Evolutionary conservation across 2,329 filamentous ascomycete species (phyloP).

Genomic region (Lasiodiplodia sp.): DNA sequence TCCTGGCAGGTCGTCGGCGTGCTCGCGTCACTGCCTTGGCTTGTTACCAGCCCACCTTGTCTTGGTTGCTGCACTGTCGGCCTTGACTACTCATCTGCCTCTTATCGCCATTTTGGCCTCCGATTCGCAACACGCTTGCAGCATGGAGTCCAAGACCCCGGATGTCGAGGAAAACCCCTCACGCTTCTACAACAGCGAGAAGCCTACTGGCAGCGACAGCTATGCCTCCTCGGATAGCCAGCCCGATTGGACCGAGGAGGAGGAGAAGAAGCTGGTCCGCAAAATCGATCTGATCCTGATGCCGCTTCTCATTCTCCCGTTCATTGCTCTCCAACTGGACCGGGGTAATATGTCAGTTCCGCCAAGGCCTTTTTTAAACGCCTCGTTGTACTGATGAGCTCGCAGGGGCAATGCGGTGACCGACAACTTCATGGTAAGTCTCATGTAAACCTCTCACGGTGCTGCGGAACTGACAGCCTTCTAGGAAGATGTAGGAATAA

Average conservation of each 20-base stretch:
- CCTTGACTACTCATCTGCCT: not conserved
- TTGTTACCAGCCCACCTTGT: not conserved
- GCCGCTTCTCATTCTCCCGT: slow-evolving; percentile 43
- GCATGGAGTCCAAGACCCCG: slow-evolving; percentile 14
- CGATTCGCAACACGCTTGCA: slow-evolving; percentile 13
- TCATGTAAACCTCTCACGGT: not conserved
- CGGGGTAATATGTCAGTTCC: slow-evolving; percentile 38
- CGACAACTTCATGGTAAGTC: slow-evolving; percentile 38
- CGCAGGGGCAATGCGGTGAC: slow-evolving; percentile 37
- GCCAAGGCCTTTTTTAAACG: no score
- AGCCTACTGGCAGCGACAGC: slow-evolving; percentile 9
- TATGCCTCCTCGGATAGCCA: slow-evolving; percentile 2
- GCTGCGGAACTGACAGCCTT: not conserved
- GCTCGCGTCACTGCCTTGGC: not conserved
- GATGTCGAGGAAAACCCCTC: slow-evolving; percentile 12
- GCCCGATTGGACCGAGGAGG: slow-evolving; percentile 37
- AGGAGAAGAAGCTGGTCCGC: slow-evolving; percentile 40
- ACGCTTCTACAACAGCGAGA: not conserved
- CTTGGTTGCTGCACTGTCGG: not conserved
- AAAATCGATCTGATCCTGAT: slow-evolving; percentile 44
- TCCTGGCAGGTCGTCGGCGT: not conserved
- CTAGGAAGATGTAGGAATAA: slow-evolving; percentile 40
- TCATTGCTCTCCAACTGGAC: slow-evolving; percentile 44
- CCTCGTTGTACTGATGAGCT: not conserved
- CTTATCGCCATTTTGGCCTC: slow-evolving; percentile 6